Evolutionary conservation across 495 filamentous ascomycete species (phyloP).

Genomic region (Geopyxis carbonaria): DNA sequence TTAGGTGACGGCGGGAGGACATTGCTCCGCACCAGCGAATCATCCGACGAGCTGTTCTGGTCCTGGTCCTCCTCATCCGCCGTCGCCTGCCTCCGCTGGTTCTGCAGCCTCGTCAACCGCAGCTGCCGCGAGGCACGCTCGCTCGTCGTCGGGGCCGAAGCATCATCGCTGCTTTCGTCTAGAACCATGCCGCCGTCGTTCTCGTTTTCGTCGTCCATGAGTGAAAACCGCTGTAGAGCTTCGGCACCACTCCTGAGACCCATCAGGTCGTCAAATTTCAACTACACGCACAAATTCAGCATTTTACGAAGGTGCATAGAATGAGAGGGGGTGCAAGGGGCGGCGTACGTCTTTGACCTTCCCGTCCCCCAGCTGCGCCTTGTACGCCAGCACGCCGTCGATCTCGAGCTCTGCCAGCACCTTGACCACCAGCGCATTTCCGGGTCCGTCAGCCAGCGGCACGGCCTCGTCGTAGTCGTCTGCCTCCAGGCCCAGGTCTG

Average conservation of each 20-base stretch:
- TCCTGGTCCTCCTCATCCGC: too few species aligned
- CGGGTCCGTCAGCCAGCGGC: background rate
- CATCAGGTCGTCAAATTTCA: constrained; percentile 16
- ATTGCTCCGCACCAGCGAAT: too few species aligned
- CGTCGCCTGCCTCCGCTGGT: too few species aligned
- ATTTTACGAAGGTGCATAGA: background rate
- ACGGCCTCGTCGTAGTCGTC: constrained; percentile 10
- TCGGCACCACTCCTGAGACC: constrained; percentile 7
- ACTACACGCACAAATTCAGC: constrained; percentile 1
- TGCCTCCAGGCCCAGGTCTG: constrained; percentile 5
- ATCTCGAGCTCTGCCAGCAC: constrained; percentile 6
- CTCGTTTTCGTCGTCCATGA: too few species aligned
- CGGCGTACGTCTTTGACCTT: background rate
- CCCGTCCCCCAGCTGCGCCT: constrained; percentile 11
- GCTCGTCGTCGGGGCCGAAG: too few species aligned
- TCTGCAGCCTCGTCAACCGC: too few species aligned
- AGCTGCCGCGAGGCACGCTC: too few species aligned
- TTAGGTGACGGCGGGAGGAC: too few species aligned
- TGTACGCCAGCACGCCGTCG: constrained; percentile 11
- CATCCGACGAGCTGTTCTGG: too few species aligned
- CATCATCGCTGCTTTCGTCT: too few species aligned
- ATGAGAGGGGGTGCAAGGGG: background rate
- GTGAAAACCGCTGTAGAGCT: constrained; percentile 5
- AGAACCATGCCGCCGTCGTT: too few species aligned
- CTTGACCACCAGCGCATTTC: background rate